phyloP scores from a whole-genome alignment of 2,329 filamentous ascomycete genomes.

The Macroventuria anomochaeta region DNA sequence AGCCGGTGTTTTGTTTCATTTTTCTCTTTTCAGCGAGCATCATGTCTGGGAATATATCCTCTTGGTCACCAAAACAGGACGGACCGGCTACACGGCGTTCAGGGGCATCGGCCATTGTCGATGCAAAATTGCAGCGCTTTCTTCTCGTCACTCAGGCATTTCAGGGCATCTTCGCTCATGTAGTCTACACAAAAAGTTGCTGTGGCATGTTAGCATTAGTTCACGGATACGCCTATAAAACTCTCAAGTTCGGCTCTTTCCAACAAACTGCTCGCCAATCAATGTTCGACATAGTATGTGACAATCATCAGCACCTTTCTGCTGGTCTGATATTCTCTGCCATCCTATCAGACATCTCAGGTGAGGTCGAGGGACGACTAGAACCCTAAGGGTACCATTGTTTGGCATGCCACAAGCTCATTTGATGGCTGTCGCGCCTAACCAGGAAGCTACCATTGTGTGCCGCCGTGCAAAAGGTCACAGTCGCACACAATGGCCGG shows the following conservation, averaged over 20 bases:
- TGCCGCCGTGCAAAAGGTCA: slow-evolving; percentile 1
- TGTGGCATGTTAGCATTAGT: slow-evolving; percentile 26
- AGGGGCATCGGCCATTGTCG: slow-evolving; percentile 27
- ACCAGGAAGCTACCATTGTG: slow-evolving; percentile 8
- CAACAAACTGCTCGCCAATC: neutral
- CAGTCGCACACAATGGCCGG: slow-evolving; percentile 17
- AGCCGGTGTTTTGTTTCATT: slow-evolving; percentile 18
- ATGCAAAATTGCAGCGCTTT: slow-evolving; percentile 42
- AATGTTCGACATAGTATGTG: neutral
- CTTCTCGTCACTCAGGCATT: slow-evolving; percentile 22
- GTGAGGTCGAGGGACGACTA: neutral
- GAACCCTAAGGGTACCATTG: neutral
- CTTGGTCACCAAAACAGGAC: slow-evolving; percentile 42
- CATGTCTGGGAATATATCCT: slow-evolving; percentile 33
- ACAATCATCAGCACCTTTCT: neutral
- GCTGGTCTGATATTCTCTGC: neutral
- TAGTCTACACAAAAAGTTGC: slow-evolving; percentile 47
- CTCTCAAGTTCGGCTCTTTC: slow-evolving; percentile 1
- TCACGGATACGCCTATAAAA: slow-evolving; percentile 6
- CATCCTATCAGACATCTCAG: neutral
- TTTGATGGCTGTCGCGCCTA: slow-evolving; percentile 7
- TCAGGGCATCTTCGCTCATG: slow-evolving; percentile 32
- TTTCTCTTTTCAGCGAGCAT: slow-evolving; percentile 31
- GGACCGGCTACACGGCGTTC: slow-evolving; percentile 43
- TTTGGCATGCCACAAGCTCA: slow-evolving; percentile 2